Conservation (phyloP, 352 stramenopile species). For the Phytophthora pluvialis region DNA sequence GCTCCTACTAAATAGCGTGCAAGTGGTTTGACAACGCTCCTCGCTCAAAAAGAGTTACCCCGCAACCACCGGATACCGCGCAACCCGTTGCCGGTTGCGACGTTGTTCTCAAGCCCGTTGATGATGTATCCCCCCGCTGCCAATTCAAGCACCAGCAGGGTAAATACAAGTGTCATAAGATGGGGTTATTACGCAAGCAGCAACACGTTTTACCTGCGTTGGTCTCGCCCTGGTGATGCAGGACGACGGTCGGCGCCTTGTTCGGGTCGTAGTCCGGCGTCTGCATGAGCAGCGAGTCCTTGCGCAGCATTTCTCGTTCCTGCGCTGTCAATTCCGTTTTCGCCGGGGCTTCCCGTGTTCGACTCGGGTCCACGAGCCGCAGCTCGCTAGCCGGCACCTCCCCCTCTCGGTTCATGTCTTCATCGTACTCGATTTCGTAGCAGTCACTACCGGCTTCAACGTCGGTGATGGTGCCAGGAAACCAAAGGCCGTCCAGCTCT, state of each 20-base stretch:
- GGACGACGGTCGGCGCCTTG: slow-evolving; percentile 71
- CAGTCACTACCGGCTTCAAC: slow-evolving; percentile 51
- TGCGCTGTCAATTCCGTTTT: slow-evolving; percentile 34
- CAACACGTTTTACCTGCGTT: slow-evolving; percentile 50
- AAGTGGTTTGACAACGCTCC: neutral
- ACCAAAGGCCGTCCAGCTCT: slow-evolving; percentile 82
- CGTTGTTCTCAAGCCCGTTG: slow-evolving; percentile 86
- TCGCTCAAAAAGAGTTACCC: slow-evolving; percentile 69
- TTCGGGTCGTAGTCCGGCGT: slow-evolving; percentile 71
- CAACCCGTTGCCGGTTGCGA: slow-evolving; percentile 78
- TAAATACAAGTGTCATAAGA: slow-evolving; percentile 7
- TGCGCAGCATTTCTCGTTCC: slow-evolving; percentile 50
- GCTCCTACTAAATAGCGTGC: slow-evolving; percentile 13
- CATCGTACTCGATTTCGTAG: slow-evolving; percentile 82
- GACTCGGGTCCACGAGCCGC: slow-evolving; percentile 37
- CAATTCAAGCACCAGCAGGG: slow-evolving; percentile 1
- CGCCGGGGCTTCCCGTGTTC: slow-evolving; percentile 9
- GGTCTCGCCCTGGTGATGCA: slow-evolving; percentile 79
- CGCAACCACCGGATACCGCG: slow-evolving; percentile 83
- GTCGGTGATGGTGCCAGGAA: slow-evolving; percentile 65
- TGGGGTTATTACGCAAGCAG: neutral
- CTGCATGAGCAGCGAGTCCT: slow-evolving; percentile 69
- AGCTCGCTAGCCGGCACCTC: slow-evolving; percentile 65
- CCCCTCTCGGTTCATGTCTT: slow-evolving; percentile 75
- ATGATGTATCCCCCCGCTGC: slow-evolving; percentile 80